phyloP scores from a whole-genome alignment of 805 yeast species.

The Metschnikowia gelsemii region DNA sequence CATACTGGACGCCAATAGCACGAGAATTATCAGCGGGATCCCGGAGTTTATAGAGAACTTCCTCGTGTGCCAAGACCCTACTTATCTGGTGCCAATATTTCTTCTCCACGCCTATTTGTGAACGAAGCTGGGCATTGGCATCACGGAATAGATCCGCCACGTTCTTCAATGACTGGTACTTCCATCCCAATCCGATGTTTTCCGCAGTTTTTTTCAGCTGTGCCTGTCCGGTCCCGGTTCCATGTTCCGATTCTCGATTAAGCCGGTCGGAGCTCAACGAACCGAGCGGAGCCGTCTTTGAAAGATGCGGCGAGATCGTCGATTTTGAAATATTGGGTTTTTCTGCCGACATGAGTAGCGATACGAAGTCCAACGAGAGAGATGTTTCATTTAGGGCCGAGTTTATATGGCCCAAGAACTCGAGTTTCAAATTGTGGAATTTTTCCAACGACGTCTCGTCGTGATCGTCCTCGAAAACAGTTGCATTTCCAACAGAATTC shows the following conservation, averaged over 20 bases:
- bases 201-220: conserved; percentile 26
- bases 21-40: conserved; percentile 48
- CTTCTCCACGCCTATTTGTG: conserved; percentile 60
- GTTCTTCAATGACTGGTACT: conserved; percentile 61
- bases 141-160: conserved; percentile 51
- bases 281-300: conserved; percentile 71
- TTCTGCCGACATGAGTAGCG: conserved; percentile 73
- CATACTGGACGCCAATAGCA: conserved; percentile 80
- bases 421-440: conserved; percentile 51
- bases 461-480: conserved; percentile 18
- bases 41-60: conserved; percentile 65
- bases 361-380: conserved; percentile 80
- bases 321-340: conserved; percentile 84
- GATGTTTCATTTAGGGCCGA: conserved; percentile 87
- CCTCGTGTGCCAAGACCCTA: conserved; percentile 47
- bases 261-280: conserved; percentile 58
- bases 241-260: conserved; percentile 21
- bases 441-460: conserved; percentile 19
- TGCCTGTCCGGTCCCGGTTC: conserved; percentile 13
- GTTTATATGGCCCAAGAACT: conserved; percentile 52
- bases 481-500: too few relatives aligned
- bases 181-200: conserved; percentile 79
- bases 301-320: conserved; percentile 83
- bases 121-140: conserved; percentile 51
- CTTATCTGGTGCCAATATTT: conserved; percentile 63